phyloP scores from a whole-genome alignment of 441 rosid genomes.

The Macaranga tanarius region DNA sequence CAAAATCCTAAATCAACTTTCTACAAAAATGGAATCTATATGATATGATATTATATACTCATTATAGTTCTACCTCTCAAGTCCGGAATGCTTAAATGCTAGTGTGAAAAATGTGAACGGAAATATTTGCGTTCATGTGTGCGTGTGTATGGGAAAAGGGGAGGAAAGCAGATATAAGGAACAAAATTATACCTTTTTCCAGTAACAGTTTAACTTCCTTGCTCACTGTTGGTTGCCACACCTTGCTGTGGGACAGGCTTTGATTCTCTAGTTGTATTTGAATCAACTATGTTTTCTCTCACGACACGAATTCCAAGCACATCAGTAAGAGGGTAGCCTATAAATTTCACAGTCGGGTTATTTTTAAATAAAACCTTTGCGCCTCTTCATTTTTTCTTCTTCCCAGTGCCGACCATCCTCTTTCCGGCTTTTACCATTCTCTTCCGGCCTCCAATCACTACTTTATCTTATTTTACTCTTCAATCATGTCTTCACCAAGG shows the following conservation, averaged over 20 bases:
- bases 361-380: no score
- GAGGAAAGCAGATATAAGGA: not conserved
- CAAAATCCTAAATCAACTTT: not conserved
- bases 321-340: constrained; percentile 45
- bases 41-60: not conserved
- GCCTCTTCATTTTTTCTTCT: no score
- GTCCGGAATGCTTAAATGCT: not conserved
- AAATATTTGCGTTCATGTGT: no score
- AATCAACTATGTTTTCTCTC: constrained; percentile 71
- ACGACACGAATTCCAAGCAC: constrained; percentile 69
- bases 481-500: no score
- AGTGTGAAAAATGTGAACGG: not conserved
- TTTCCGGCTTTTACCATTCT: no score
- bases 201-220: constrained; percentile 28
- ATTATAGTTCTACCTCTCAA: not conserved
- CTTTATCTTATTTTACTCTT: no score
- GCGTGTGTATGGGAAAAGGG: no score
- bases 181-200: constrained; percentile 49
- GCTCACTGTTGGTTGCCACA: constrained; percentile 37
- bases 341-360: no score
- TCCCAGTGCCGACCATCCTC: no score
- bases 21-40: not conserved
- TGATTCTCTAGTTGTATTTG: constrained; percentile 39
- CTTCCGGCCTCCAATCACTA: no score
- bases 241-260: constrained; percentile 41